A percentile compares a stretch with the other conserved stretches of the same genome.
These are phyloP conservation scores for Aspergillus heteromorphus DNA, from an alignment of 495 filamentous ascomycete genomes.

Conservation along the genomic window DNA sequence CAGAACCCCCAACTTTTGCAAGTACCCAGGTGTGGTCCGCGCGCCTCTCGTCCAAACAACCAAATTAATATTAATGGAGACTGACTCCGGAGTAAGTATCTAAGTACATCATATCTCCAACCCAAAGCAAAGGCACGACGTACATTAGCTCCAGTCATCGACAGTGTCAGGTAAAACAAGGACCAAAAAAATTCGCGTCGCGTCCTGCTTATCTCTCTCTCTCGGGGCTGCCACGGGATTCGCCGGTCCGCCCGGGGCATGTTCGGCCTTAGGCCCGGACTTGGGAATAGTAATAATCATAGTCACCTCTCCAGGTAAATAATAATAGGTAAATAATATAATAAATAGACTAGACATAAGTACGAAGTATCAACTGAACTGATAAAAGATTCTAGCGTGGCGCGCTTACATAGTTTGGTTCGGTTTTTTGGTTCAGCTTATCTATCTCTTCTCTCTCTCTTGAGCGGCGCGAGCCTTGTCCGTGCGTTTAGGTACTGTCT, in stretches of 20 bases:
- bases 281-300: no score
- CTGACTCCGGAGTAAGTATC: no score
- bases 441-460: background rate
- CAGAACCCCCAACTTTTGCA: background rate
- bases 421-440: background rate
- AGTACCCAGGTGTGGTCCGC: background rate
- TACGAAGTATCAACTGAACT: background rate
- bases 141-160: background rate
- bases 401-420: background rate
- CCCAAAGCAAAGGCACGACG: background rate
- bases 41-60: no score
- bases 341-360: background rate
- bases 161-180: background rate
- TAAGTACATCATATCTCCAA: no score
- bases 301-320: no score
- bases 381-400: background rate
- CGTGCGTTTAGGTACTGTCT: no score
- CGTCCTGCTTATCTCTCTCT: conserved; percentile 1
- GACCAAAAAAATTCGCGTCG: background rate
- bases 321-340: no score
- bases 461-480: no score
- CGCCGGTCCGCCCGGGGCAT: background rate
- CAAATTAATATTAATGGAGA: no score
- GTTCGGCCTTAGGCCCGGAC: background rate
- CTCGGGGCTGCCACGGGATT: background rate